phyloP scores from a whole-genome alignment of 2,329 filamentous ascomycete species.

The Alternaria viburni region DNA sequence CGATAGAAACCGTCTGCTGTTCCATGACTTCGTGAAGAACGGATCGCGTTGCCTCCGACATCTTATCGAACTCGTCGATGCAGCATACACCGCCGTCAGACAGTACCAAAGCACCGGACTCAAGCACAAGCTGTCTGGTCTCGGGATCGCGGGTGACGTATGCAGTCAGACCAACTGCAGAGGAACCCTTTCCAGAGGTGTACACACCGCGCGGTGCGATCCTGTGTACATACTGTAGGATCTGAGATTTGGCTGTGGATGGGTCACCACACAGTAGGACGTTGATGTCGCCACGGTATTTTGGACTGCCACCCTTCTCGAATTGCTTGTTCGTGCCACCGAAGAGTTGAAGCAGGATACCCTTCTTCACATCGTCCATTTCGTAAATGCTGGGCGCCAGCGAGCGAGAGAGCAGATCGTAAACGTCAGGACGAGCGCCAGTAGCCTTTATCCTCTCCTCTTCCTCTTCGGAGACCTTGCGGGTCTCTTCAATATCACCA shows the following conservation, averaged over 20 bases:
- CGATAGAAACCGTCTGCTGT: slow-evolving; percentile 79
- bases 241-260: slow-evolving; percentile 93
- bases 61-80: slow-evolving; percentile 82
- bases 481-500: slow-evolving; percentile 79
- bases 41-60: slow-evolving; percentile 75
- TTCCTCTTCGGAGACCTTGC: slow-evolving; percentile 84
- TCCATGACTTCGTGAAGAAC: slow-evolving; percentile 84
- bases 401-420: slow-evolving; percentile 88
- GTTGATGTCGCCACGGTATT: slow-evolving; percentile 97
- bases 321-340: slow-evolving; percentile 98
- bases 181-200: slow-evolving; percentile 77
- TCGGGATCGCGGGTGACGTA: slow-evolving; percentile 78
- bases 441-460: slow-evolving; percentile 86
- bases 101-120: slow-evolving; percentile 75
- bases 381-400: slow-evolving; percentile 96
- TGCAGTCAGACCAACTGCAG: slow-evolving; percentile 77
- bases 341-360: slow-evolving; percentile 93
- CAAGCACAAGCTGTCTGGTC: slow-evolving; percentile 74
- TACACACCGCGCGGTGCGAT: slow-evolving; percentile 90
- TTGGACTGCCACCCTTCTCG: slow-evolving; percentile 92
- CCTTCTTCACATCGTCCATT: slow-evolving; percentile 98
- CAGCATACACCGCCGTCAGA: slow-evolving; percentile 79
- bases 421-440: slow-evolving; percentile 81
- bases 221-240: slow-evolving; percentile 94
- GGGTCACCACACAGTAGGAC: slow-evolving; percentile 95